Percentiles rank a stretch among this genome's conserved stretches.
phyloP scores from a whole-genome alignment of 495 filamentous ascomycete genomes.

The Penicillium macrosclerotiorum region DNA sequence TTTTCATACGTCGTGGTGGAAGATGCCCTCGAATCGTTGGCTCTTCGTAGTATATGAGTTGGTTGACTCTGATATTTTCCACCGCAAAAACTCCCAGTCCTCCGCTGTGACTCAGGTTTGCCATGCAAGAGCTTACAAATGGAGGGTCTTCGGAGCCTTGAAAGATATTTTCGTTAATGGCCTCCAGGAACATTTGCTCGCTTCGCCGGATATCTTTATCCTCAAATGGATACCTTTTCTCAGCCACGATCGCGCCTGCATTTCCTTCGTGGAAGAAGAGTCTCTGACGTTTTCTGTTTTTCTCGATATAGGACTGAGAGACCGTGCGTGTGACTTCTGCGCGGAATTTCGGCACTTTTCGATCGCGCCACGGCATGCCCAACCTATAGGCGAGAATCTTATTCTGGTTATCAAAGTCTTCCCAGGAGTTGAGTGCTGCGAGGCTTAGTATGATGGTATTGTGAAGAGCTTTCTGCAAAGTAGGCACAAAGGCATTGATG shows the following conservation, averaged over 20 bases:
- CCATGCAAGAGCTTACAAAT: neutral
- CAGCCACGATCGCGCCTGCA: slow-evolving; percentile 14
- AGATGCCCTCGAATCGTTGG: slow-evolving; percentile 32
- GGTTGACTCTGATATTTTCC: slow-evolving; percentile 12
- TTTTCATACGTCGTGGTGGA: slow-evolving; percentile 1
- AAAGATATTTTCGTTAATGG: slow-evolving; percentile 17
- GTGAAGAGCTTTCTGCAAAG: slow-evolving; percentile 21
- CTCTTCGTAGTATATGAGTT: slow-evolving; percentile 26
- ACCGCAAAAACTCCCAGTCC: slow-evolving; percentile 25
- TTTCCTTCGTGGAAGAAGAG: slow-evolving; percentile 23
- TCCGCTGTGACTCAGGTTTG: neutral
- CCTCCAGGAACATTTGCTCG: slow-evolving; percentile 5
- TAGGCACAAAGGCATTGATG: slow-evolving; percentile 23
- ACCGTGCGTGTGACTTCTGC: neutral
- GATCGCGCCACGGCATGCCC: slow-evolving; percentile 14
- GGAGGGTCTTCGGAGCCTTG: no score
- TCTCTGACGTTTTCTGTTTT: neutral
- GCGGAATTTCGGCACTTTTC: slow-evolving; percentile 9
- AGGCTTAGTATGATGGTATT: slow-evolving; percentile 30
- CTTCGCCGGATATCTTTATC: slow-evolving; percentile 17
- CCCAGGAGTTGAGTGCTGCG: slow-evolving; percentile 24
- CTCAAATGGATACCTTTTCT: slow-evolving; percentile 27
- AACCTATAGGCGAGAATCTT: slow-evolving; percentile 9
- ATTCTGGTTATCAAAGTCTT: slow-evolving; percentile 22
- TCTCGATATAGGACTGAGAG: neutral